phyloP scores from a whole-genome alignment of 371 early-diverging fungal species.

The Mortierella sp. region DNA sequence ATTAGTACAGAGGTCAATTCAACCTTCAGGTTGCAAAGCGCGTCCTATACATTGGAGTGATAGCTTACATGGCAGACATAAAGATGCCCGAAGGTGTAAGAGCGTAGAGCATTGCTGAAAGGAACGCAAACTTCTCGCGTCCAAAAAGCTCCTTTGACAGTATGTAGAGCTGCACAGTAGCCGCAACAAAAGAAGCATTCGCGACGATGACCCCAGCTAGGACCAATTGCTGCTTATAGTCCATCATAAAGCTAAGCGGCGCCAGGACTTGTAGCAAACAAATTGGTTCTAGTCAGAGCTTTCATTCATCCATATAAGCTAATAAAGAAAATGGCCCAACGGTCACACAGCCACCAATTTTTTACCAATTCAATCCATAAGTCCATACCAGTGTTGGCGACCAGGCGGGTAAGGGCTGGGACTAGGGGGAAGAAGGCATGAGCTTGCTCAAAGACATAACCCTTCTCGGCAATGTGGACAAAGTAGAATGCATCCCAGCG shows the following conservation, averaged over 20 bases:
- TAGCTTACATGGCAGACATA: slow-evolving; percentile 85
- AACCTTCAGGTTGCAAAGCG: not conserved
- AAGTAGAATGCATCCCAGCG: slow-evolving; percentile 97
- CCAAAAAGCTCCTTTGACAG: slow-evolving; percentile 67
- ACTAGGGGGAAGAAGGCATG: slow-evolving; percentile 94
- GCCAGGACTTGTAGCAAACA: slow-evolving; percentile 32
- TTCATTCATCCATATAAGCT: not conserved
- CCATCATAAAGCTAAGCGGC: slow-evolving; percentile 53
- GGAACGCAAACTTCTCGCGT: slow-evolving; percentile 70
- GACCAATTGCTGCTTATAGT: slow-evolving; percentile 63
- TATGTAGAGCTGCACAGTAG: slow-evolving; percentile 80
- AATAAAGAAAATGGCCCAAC: slow-evolving; percentile 1
- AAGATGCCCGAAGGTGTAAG: slow-evolving; percentile 88
- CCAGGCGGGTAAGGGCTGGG: slow-evolving; percentile 72
- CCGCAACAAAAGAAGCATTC: slow-evolving; percentile 83
- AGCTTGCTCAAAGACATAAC: slow-evolving; percentile 92
- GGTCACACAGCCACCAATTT: slow-evolving; percentile 1
- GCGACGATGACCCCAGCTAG: slow-evolving; percentile 80
- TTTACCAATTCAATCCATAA: not conserved
- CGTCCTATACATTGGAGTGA: not conserved
- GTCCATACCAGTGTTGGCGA: slow-evolving; percentile 64
- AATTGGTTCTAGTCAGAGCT: not conserved
- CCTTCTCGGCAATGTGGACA: slow-evolving; percentile 82
- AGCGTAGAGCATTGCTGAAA: slow-evolving; percentile 80
- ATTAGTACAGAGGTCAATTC: no score